A percentile compares a stretch with the other conserved stretches of the same genome.
phyloP scores from a whole-genome alignment of 2,329 filamentous ascomycete genomes.

The Penicillium hordei region DNA sequence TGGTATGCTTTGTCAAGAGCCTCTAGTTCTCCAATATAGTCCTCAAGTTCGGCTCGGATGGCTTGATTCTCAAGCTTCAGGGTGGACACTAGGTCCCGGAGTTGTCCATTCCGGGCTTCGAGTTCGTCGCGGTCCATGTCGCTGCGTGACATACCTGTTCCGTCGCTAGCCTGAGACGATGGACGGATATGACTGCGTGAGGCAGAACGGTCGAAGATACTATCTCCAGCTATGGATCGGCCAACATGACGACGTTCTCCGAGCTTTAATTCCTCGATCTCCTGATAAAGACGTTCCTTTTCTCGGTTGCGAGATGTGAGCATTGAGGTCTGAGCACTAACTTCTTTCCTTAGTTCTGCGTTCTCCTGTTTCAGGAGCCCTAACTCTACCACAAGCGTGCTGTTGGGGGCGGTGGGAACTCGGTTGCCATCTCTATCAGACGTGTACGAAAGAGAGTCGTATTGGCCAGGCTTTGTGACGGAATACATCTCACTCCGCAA shows the following conservation, averaged over 20 bases:
- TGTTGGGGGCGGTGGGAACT: slow-evolving; percentile 58
- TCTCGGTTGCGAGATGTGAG: slow-evolving; percentile 93
- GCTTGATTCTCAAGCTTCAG: slow-evolving; percentile 88
- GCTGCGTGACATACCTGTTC: slow-evolving; percentile 59
- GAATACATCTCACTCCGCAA: slow-evolving; percentile 51
- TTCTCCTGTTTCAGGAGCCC: slow-evolving; percentile 88
- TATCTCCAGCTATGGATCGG: slow-evolving; percentile 70
- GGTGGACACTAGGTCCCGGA: slow-evolving; percentile 83
- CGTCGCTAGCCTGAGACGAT: slow-evolving; percentile 70
- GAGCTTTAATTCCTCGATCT: slow-evolving; percentile 95
- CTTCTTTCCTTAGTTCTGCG: slow-evolving; percentile 83
- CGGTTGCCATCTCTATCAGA: slow-evolving; percentile 40
- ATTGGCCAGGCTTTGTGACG: slow-evolving; percentile 31
- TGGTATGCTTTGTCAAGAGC: slow-evolving; percentile 70
- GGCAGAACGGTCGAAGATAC: slow-evolving; percentile 89
- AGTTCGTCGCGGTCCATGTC: slow-evolving; percentile 82
- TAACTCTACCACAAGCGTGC: slow-evolving; percentile 76
- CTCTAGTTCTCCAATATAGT: slow-evolving; percentile 77
- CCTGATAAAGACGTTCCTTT: slow-evolving; percentile 90
- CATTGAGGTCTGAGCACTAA: slow-evolving; percentile 96
- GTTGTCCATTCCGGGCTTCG: slow-evolving; percentile 77
- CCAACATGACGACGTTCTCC: slow-evolving; percentile 68
- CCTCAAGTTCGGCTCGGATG: slow-evolving; percentile 77
- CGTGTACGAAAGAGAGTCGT: slow-evolving; percentile 36
- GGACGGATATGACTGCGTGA: slow-evolving; percentile 77